phyloP scores from a whole-genome alignment of 2,329 filamentous ascomycete species.

The Gremmenia infestans region DNA sequence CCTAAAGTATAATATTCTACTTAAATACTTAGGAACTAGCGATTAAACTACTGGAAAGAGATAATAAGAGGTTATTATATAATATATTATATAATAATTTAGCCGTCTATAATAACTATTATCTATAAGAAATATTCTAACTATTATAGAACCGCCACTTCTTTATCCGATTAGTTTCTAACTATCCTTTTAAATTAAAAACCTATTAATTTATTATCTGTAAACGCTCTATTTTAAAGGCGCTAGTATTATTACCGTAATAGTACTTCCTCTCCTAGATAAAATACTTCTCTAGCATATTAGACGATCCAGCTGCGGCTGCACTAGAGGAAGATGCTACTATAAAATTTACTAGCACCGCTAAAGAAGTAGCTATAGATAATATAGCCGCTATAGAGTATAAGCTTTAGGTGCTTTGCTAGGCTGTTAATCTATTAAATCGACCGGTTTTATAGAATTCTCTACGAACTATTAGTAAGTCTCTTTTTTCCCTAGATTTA shows the following conservation, averaged over 20 bases:
- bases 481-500: constrained; percentile 8
- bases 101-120: neutral
- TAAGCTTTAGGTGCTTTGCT: neutral
- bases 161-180: constrained; percentile 5
- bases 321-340: neutral
- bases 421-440: neutral
- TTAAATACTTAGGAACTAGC: no score
- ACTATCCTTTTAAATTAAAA: constrained; percentile 7
- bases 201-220: constrained; percentile 4
- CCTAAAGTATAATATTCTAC: no score
- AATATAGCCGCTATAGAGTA: neutral
- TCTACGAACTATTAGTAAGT: constrained; percentile 9
- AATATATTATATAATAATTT: no score
- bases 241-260: constrained; percentile 4
- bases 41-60: no score
- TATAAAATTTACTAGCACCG: no score
- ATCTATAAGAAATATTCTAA: constrained; percentile 8
- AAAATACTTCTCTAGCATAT: constrained; percentile 7
- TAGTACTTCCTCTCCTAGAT: constrained; percentile 2
- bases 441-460: constrained; percentile 1
- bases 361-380: neutral
- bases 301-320: constrained; percentile 5
- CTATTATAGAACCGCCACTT: constrained; percentile 8
- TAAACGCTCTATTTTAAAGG: constrained; percentile 8
- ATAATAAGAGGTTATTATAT: no score